Conservation (phyloP, 2,329 filamentous ascomycete genomes). For the Colletotrichum orbiculare region DNA sequence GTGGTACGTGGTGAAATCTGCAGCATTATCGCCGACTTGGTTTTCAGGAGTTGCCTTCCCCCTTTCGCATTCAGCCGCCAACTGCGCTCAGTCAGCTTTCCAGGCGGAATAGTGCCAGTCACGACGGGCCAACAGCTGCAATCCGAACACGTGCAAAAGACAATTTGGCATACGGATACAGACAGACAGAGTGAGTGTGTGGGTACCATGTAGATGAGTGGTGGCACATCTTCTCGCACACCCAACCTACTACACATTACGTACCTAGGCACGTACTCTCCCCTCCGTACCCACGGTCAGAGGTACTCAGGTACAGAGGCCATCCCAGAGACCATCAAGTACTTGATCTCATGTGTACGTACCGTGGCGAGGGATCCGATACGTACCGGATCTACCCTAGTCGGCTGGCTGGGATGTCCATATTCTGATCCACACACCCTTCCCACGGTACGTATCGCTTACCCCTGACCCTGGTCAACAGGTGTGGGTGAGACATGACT, state of each 20-base stretch:
- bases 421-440: too few species aligned
- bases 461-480: slow-evolving; percentile 50
- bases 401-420: too few species aligned
- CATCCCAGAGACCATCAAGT: slow-evolving; percentile 26
- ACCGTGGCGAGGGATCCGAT: background rate
- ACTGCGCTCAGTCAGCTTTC: too few species aligned
- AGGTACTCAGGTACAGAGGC: slow-evolving; percentile 14
- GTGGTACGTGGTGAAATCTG: too few species aligned
- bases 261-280: background rate
- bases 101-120: too few species aligned
- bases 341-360: background rate
- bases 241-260: background rate
- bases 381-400: slow-evolving; percentile 4
- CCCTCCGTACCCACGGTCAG: slow-evolving; percentile 26
- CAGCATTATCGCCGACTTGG: too few species aligned
- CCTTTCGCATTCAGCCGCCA: too few species aligned
- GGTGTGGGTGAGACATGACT: slow-evolving; percentile 57
- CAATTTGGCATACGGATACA: too few species aligned
- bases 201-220: background rate
- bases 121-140: too few species aligned
- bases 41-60: too few species aligned
- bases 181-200: background rate
- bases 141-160: too few species aligned
- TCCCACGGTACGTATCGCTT: slow-evolving; percentile 11
- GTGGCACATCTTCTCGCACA: slow-evolving; percentile 17